Percentiles rank a stretch among this genome's conserved stretches.
Evolutionary conservation across 2,329 filamentous ascomycete species (phyloP).

Genomic region (Aspergillus thermomutatus): DNA sequence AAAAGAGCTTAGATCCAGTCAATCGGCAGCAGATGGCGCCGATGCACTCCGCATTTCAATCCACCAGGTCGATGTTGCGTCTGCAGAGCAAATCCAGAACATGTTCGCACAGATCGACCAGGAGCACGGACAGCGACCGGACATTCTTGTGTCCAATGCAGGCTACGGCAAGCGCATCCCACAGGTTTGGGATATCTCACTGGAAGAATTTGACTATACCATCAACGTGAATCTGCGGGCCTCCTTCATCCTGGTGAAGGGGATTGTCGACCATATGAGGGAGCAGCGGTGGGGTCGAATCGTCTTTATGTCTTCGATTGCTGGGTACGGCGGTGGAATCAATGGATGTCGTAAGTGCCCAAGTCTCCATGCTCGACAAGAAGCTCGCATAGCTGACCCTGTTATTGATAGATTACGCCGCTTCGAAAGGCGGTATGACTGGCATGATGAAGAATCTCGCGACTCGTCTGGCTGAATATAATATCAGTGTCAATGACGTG

Average conservation of each 20-base stretch:
- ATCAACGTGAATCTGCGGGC: conserved; percentile 61
- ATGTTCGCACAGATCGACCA: conserved; percentile 55
- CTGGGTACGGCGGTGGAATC: conserved; percentile 60
- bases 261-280: conserved; percentile 60
- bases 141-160: conserved; percentile 66
- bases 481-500: conserved; percentile 67
- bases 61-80: conserved; percentile 59
- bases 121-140: conserved; percentile 53
- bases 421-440: conserved; percentile 60
- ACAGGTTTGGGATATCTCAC: conserved; percentile 55
- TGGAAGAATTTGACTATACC: conserved; percentile 64
- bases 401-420: conserved; percentile 45
- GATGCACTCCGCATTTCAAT: conserved; percentile 45
- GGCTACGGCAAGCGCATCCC: conserved; percentile 62
- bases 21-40: conserved; percentile 10
- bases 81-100: conserved; percentile 50
- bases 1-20: conserved; percentile 36
- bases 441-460: conserved; percentile 65
- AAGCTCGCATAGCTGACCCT: neutral
- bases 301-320: conserved; percentile 62
- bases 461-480: conserved; percentile 55
- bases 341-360: conserved; percentile 53
- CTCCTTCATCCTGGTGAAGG: conserved; percentile 60
- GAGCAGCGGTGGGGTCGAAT: conserved; percentile 60
- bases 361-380: neutral